phyloP scores from a whole-genome alignment of 306 rosid genomes.

The Cercis canadensis region DNA sequence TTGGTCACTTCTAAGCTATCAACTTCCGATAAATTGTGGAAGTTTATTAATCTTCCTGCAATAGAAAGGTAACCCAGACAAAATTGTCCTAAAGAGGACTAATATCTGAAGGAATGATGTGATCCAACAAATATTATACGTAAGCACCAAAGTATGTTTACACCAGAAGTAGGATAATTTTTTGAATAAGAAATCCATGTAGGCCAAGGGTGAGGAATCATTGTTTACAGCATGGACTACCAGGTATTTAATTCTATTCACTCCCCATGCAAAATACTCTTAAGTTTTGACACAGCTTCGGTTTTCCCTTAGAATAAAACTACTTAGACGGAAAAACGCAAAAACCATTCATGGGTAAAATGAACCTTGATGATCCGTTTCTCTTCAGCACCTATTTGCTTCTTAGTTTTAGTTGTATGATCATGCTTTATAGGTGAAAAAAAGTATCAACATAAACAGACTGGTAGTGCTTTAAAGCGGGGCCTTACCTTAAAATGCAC shows the following conservation, averaged over 20 bases:
- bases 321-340: too few species aligned
- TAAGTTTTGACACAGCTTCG: too few species aligned
- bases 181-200: too few species aligned
- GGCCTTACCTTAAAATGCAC: slow-evolving; percentile 90
- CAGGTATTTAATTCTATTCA: slow-evolving; percentile 22
- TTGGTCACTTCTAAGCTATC: slow-evolving; percentile 8
- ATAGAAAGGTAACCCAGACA: slow-evolving; percentile 21
- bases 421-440: slow-evolving; percentile 2
- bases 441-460: background rate
- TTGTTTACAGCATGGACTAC: slow-evolving; percentile 9
- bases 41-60: slow-evolving; percentile 1
- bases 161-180: too few species aligned
- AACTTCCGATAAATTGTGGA: slow-evolving; percentile 6
- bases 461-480: background rate
- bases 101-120: too few species aligned
- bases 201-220: too few species aligned
- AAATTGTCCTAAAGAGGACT: too few species aligned
- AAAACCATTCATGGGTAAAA: too few species aligned
- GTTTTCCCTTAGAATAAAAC: too few species aligned
- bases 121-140: background rate
- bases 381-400: background rate
- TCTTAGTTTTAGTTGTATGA: background rate
- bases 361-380: slow-evolving; percentile 4
- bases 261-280: slow-evolving; percentile 14
- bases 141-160: background rate